These are phyloP conservation scores for Mallotus japonicus DNA, from an alignment of 441 rosid genomes.

Conservation along the genomic window DNA sequence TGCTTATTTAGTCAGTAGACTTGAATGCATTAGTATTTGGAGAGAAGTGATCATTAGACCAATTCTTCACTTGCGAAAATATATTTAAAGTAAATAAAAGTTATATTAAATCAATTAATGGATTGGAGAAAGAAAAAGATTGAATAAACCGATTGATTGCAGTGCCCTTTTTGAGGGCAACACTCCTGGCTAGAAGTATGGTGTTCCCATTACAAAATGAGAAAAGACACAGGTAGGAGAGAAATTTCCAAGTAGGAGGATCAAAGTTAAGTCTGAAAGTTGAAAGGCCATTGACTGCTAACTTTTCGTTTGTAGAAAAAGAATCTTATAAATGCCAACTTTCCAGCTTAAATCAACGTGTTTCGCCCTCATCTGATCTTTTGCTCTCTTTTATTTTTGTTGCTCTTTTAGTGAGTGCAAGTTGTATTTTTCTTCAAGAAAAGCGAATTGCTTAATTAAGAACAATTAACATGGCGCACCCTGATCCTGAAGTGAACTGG, in stretches of 20 bases:
- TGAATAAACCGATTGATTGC: neutral
- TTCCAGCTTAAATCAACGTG: slow-evolving; percentile 29
- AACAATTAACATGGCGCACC: neutral
- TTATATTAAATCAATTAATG: neutral
- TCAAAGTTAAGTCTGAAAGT: slow-evolving; percentile 5
- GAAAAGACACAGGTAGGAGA: neutral
- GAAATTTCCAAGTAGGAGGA: neutral
- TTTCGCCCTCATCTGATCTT: slow-evolving; percentile 5
- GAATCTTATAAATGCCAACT: slow-evolving; percentile 16
- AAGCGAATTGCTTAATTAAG: neutral
- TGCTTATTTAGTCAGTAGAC: too few species aligned
- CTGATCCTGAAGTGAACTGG: neutral
- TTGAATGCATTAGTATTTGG: too few species aligned
- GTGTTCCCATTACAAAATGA: neutral
- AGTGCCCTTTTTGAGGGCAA: neutral
- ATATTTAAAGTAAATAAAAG: neutral
- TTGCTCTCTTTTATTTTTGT: neutral
- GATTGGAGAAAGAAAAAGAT: neutral
- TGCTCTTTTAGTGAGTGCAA: neutral
- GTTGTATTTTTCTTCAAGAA: neutral
- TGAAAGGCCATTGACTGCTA: slow-evolving; percentile 18
- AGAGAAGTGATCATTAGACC: too few species aligned
- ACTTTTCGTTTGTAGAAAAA: neutral
- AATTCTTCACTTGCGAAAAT: too few species aligned
- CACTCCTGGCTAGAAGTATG: neutral